Evolutionary conservation across 202 grass and related monocot species (phyloP).

Genomic region (Eragrostis tef): DNA sequence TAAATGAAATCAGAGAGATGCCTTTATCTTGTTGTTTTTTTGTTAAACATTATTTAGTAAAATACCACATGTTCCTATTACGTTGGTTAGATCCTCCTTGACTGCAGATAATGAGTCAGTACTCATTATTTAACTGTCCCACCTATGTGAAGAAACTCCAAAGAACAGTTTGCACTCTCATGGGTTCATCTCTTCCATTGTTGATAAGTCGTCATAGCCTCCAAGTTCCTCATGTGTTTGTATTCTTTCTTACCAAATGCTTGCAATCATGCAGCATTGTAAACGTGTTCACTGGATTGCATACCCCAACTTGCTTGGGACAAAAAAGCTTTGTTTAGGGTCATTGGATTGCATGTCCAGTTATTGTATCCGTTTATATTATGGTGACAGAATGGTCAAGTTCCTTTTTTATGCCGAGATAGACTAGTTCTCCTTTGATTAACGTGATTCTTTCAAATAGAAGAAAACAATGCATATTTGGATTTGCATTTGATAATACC

Average conservation of each 20-base stretch:
- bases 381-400: background rate
- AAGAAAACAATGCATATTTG: background rate
- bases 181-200: constrained; percentile 6
- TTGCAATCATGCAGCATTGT: constrained; percentile 18
- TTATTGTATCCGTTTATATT: constrained; percentile 10
- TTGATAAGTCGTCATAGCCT: background rate
- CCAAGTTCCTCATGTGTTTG: constrained; percentile 5
- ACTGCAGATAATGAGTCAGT: constrained; percentile 8
- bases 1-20: constrained; percentile 24
- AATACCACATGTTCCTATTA: constrained; percentile 26
- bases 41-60: background rate
- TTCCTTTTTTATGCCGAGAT: constrained; percentile 11
- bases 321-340: background rate
- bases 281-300: background rate
- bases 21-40: background rate
- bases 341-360: constrained; percentile 5
- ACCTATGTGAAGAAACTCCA: background rate
- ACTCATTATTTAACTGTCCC: constrained; percentile 1
- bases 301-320: background rate
- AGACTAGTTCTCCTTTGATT: constrained; percentile 8
- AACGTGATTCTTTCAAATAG: constrained; percentile 9
- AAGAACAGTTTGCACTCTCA: background rate
- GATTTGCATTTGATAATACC: constrained; percentile 11
- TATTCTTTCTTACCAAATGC: constrained; percentile 1
- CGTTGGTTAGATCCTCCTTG: background rate